Conservation (phyloP, 768 basidiomycete genomes). For the Panus rudis region DNA sequence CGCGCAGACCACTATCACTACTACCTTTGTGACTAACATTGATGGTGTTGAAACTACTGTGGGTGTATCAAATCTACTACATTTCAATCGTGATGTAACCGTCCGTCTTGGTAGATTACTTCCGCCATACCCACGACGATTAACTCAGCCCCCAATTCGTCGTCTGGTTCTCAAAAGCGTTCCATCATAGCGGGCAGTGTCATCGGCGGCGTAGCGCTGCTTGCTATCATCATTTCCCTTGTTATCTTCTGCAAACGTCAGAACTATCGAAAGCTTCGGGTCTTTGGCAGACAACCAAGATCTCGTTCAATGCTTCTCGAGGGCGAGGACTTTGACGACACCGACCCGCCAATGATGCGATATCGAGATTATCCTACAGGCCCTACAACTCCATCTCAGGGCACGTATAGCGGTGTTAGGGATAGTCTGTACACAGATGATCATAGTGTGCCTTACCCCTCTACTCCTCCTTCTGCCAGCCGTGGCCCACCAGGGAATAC, state of each 20-base stretch:
- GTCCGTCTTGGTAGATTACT: constrained; percentile 7
- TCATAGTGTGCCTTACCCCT: background rate
- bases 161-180: constrained; percentile 11
- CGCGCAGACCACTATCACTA: constrained; percentile 3
- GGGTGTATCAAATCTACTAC: background rate
- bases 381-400: background rate
- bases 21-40: constrained; percentile 4
- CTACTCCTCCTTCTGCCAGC: constrained; percentile 6
- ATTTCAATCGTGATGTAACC: background rate
- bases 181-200: constrained; percentile 26
- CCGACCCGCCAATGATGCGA: constrained; percentile 14
- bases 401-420: background rate
- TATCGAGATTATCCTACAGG: constrained; percentile 18
- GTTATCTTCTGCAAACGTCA: constrained; percentile 25
- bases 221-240: constrained; percentile 20
- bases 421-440: too few species aligned
- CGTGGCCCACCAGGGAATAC: constrained; percentile 5
- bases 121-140: constrained; percentile 19
- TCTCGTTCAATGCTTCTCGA: constrained; percentile 20
- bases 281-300: constrained; percentile 17
- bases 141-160: background rate
- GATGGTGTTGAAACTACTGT: constrained; percentile 5
- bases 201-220: constrained; percentile 21
- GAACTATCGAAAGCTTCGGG: constrained; percentile 19
- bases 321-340: constrained; percentile 24